Evolutionary conservation across 2,329 filamentous ascomycete species (phyloP).

Genomic region (Penicillium hesseltinei): DNA sequence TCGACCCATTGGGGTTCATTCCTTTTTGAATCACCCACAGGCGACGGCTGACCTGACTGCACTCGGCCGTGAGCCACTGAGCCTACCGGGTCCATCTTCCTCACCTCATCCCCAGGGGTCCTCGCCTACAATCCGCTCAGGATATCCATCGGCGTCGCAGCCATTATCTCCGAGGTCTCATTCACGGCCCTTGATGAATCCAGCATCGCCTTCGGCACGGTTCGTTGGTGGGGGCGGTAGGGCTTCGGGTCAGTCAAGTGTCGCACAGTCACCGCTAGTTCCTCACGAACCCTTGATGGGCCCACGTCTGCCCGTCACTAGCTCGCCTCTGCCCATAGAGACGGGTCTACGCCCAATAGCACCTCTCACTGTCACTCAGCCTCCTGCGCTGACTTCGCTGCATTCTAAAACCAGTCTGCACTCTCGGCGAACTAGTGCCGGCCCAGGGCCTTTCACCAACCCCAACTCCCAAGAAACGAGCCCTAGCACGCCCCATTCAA

Average conservation of each 20-base stretch:
- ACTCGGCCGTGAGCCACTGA: slow-evolving; percentile 24
- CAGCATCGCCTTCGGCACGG: slow-evolving; percentile 39
- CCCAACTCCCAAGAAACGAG: slow-evolving; percentile 38
- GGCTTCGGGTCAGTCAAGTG: slow-evolving; percentile 32
- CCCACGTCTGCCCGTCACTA: slow-evolving; percentile 26
- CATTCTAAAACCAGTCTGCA: slow-evolving; percentile 37
- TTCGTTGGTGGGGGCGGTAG: slow-evolving; percentile 30
- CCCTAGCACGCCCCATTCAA: slow-evolving; percentile 35
- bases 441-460: slow-evolving; percentile 27
- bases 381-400: slow-evolving; percentile 22
- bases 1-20: slow-evolving; percentile 42
- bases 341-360: slow-evolving; percentile 22
- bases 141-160: slow-evolving; percentile 26
- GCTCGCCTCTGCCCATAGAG: slow-evolving; percentile 29
- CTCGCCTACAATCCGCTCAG: slow-evolving; percentile 29
- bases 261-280: slow-evolving; percentile 37
- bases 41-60: slow-evolving; percentile 15
- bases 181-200: slow-evolving; percentile 33
- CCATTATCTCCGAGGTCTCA: slow-evolving; percentile 35
- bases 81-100: slow-evolving; percentile 21
- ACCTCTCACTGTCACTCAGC: slow-evolving; percentile 18
- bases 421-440: slow-evolving; percentile 32
- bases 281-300: slow-evolving; percentile 33
- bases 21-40: slow-evolving; percentile 42
- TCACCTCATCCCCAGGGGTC: slow-evolving; percentile 31